Percentiles rank a stretch among this genome's conserved stretches.
Evolutionary conservation across 805 yeast genomes (phyloP).

Genomic region (Kazachstania taianensis): DNA sequence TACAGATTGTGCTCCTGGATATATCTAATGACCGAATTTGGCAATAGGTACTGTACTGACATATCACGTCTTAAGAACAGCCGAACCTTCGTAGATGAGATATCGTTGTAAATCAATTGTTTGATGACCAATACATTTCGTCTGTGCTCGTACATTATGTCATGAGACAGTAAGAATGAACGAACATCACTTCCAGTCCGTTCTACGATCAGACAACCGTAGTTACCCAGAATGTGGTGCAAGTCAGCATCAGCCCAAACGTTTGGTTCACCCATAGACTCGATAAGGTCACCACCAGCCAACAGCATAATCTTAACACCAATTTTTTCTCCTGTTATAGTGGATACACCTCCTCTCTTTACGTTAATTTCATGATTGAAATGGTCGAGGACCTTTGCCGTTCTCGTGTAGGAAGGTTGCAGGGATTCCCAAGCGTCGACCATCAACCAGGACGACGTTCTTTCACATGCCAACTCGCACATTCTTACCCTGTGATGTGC

Average conservation of each 20-base stretch:
- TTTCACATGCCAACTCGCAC: constrained; percentile 97
- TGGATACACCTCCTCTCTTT: constrained; percentile 72
- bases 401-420: constrained; percentile 83
- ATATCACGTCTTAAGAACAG: constrained; percentile 87
- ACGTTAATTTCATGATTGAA: constrained; percentile 91
- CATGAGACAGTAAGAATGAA: constrained; percentile 83
- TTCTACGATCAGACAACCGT: constrained; percentile 94
- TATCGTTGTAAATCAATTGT: constrained; percentile 93
- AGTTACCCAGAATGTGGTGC: constrained; percentile 89
- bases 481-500: constrained; percentile 86
- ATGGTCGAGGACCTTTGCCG: constrained; percentile 92
- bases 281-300: constrained; percentile 97
- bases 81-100: constrained; percentile 88
- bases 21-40: constrained; percentile 89
- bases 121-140: constrained; percentile 88
- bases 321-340: constrained; percentile 47
- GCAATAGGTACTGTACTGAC: constrained; percentile 91
- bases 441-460: constrained; percentile 96
- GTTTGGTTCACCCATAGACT: constrained; percentile 99
- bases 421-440: constrained; percentile 98
- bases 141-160: constrained; percentile 94
- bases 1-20: constrained; percentile 88
- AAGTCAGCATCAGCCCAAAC: constrained; percentile 97
- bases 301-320: constrained; percentile 92
- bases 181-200: constrained; percentile 95